Evolutionary conservation across 2,329 filamentous ascomycete species (phyloP), one percentile per base, ranked within the genome.

Genomic region (Paecilomyces niveus): DNA sequence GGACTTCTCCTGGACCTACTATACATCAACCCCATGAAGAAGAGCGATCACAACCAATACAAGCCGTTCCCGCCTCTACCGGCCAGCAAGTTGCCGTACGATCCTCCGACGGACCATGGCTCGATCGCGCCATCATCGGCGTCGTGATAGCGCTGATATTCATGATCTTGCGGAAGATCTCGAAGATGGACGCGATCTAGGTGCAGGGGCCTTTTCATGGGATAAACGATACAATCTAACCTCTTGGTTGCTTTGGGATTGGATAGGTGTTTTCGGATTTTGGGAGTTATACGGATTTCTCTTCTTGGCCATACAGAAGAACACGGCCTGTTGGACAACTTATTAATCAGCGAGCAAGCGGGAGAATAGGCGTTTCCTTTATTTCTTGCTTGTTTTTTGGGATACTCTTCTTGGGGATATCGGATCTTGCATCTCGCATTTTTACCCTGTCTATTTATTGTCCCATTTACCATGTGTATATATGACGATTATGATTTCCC

Each of bases 71-170:
- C 39, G 15, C 6, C 15, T n/a, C n/a, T 18, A 45, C 39, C 39
- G n/a, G 39, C 15, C 39, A 45, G 5, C 39, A 45, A 45, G 39
- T 45, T 9, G 39, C n/a, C n/a, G 39, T 52, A 13, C 54, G 50
- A 24, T 59, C 61, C 13, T 54, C 62, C 1, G 82, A 89, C 15
- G 83, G 87, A 1, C 76, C 85, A 11, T 96, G 90, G 89, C 80
- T 96, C 18, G 92, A 96, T 72, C 85, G 89, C 62, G 83, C 87
- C 39, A 96, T 96, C 63, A 84, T 87, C 22, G 87, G 85, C 6
- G 74, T 96, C 18, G 78, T 90, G 0, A 80, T 90, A 13, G 79
- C 89, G 26, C 76, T 96, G 21, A 77, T 86, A 3, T 84, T 89
- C 22, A 84, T 96, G 78, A 77, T 96, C 3, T 62, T 83, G 24